Conservation (phyloP, 352 stramenopile species). For the Pythium oligandrum region DNA sequence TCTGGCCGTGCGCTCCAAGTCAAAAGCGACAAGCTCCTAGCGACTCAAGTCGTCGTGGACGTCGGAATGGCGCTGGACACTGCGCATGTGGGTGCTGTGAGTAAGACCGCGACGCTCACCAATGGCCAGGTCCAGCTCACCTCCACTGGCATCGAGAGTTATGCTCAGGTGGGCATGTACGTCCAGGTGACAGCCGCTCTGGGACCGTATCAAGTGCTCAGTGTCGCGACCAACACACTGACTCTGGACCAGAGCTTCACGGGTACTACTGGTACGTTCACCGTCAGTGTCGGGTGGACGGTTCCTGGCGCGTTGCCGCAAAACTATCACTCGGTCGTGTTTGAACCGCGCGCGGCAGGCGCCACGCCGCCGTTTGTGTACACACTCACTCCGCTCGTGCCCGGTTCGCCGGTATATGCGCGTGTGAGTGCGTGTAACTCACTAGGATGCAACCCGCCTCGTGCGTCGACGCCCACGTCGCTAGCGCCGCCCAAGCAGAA, state of each 20-base stretch:
- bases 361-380: slow-evolving; percentile 29
- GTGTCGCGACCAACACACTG: slow-evolving; percentile 41
- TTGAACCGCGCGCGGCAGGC: slow-evolving; percentile 11
- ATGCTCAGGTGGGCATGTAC: slow-evolving; percentile 48
- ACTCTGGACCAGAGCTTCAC: slow-evolving; percentile 44
- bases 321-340: slow-evolving; percentile 45
- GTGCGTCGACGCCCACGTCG: slow-evolving; percentile 62
- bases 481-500: slow-evolving; percentile 83
- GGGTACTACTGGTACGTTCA: slow-evolving; percentile 30
- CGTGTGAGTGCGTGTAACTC: slow-evolving; percentile 88
- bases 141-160: slow-evolving; percentile 28
- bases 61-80: slow-evolving; percentile 43
- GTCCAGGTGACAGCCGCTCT: slow-evolving; percentile 36
- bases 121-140: slow-evolving; percentile 31
- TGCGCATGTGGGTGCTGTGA: slow-evolving; percentile 33
- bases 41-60: slow-evolving; percentile 21
- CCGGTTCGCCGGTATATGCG: slow-evolving; percentile 80
- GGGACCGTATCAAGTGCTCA: slow-evolving; percentile 40
- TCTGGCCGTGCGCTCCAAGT: slow-evolving; percentile 36
- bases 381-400: slow-evolving; percentile 53
- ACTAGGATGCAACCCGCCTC: slow-evolving; percentile 84
- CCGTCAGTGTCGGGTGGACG: slow-evolving; percentile 50
- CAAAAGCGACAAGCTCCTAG: slow-evolving; percentile 27
- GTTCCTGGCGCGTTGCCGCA: slow-evolving; percentile 47
- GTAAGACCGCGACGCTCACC: slow-evolving; percentile 26